Evolutionary conservation across 2,329 filamentous ascomycete species (phyloP), one percentile per base, ranked within the genome.

Genomic region (Biscogniauxia mediterranea): DNA sequence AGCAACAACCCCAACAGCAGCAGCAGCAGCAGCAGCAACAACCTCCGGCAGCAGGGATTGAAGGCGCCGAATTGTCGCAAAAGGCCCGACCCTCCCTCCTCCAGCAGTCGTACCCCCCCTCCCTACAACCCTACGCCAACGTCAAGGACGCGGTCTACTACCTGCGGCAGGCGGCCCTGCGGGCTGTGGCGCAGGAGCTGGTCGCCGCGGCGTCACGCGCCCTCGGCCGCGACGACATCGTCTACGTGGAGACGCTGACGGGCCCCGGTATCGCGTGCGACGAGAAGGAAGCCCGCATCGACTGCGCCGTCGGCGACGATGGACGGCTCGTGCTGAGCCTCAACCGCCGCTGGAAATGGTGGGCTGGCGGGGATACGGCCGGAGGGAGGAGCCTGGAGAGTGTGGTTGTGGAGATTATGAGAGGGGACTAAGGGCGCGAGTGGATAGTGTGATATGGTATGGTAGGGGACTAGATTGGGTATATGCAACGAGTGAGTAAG

Each of bases 131-230:
- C 5, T 85, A 83, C 63, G 76, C 79, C 0, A 76, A 77, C 63
- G 71, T 81, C 17, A 63, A 68, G 9, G 79, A 81, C 38, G 75
- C 83, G 5, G 71, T 75, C 13, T 77, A 78, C 64, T 84, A 84
- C 69, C 66, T 85, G 8, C 72, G 76, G 59, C 77, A 76, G 19
- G 78, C 80, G 13, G 74, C 78, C 7, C 68, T 75, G 23, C 80
- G 69, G 25, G 68, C 66, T 5, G 21, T 73, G 1, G 59, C 64
- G 2, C 64, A 67, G 4, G 63, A 64, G n/a, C 26, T 71, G 4
- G 63, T 67, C 15, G 61, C 54, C 6, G 56, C 55, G 2, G 61
- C 66, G 1, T 56, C 62, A 1, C 53, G 62, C 26, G 55, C 54
- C 32, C 63, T 72, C 9, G 53, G 53, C 9, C 58, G 67, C 9